phyloP scores from a whole-genome alignment of 208 protist species.

The Wallacemonas sp. region DNA sequence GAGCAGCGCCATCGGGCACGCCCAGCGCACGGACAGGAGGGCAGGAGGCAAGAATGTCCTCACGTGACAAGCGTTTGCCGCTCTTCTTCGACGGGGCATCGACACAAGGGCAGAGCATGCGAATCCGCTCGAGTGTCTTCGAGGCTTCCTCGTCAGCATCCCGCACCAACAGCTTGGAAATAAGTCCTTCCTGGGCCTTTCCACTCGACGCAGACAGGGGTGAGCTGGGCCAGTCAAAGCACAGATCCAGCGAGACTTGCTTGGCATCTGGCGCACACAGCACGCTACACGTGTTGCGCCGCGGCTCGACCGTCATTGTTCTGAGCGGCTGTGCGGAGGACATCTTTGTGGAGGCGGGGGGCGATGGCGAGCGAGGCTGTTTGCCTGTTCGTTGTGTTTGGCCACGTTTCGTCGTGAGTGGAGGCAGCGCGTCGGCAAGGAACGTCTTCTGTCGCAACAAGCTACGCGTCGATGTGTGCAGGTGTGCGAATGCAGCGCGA shows the following conservation, averaged over 20 bases:
- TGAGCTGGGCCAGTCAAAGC: conserved; percentile 17
- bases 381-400: neutral
- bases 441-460: neutral
- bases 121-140: conserved; percentile 79
- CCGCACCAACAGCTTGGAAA: conserved; percentile 75
- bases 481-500: neutral
- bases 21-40: conserved; percentile 53
- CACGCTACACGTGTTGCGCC: conserved; percentile 38
- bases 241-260: conserved; percentile 48
- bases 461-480: neutral
- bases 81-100: conserved; percentile 21
- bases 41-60: conserved; percentile 53
- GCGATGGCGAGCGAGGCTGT: neutral
- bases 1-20: conserved; percentile 13
- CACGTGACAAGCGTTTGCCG: conserved; percentile 29
- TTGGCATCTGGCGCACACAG: conserved; percentile 29
- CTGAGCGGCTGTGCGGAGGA: neutral
- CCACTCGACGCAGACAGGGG: neutral
- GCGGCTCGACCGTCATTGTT: conserved; percentile 16
- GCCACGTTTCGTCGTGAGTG: neutral
- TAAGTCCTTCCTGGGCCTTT: conserved; percentile 8
- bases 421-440: neutral
- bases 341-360: neutral
- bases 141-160: conserved; percentile 47
- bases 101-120: conserved; percentile 51